Percentiles rank a stretch among this genome's conserved stretches.
Evolutionary conservation across 305 asterid species (phyloP).

Genomic region (Plantago coronopus): DNA sequence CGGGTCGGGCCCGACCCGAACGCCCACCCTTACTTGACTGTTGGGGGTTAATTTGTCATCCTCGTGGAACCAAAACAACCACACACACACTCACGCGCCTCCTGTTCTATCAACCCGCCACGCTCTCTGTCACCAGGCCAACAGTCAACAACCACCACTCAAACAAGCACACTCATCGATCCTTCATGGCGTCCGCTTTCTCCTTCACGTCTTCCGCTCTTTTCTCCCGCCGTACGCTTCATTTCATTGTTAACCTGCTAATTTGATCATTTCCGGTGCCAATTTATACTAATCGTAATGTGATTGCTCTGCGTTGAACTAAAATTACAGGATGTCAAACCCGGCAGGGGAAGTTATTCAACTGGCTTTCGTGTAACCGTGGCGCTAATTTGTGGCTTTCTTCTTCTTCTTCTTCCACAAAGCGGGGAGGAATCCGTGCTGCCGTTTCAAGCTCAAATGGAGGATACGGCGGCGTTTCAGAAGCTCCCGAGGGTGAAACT

Average conservation of each 20-base stretch:
- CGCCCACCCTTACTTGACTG: too few relatives aligned
- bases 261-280: not conserved
- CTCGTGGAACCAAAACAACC: constrained; percentile 29
- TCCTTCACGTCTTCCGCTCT: constrained; percentile 23
- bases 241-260: not conserved
- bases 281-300: constrained; percentile 7
- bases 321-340: constrained; percentile 33
- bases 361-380: constrained; percentile 18
- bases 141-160: too few relatives aligned
- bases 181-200: constrained; percentile 35
- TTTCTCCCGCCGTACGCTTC: constrained; percentile 29
- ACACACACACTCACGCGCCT: constrained; percentile 4
- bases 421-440: constrained; percentile 26
- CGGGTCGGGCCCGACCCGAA: too few relatives aligned
- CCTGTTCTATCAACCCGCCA: not conserved
- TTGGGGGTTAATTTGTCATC: not conserved
- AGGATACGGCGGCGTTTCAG: constrained; percentile 27
- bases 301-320: not conserved
- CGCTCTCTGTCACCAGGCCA: too few relatives aligned
- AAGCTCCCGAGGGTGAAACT: constrained; percentile 34
- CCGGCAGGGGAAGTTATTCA: constrained; percentile 23
- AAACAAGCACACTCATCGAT: not conserved
- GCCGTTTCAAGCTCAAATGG: constrained; percentile 32
- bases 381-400: constrained; percentile 21
- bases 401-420: constrained; percentile 29